A percentile compares a stretch with the other conserved stretches of the same genome.
Evolutionary conservation across 1,284 basidiomycete genomes (phyloP).

Genomic region (Cutaneotrichosporon daszewskae): DNA sequence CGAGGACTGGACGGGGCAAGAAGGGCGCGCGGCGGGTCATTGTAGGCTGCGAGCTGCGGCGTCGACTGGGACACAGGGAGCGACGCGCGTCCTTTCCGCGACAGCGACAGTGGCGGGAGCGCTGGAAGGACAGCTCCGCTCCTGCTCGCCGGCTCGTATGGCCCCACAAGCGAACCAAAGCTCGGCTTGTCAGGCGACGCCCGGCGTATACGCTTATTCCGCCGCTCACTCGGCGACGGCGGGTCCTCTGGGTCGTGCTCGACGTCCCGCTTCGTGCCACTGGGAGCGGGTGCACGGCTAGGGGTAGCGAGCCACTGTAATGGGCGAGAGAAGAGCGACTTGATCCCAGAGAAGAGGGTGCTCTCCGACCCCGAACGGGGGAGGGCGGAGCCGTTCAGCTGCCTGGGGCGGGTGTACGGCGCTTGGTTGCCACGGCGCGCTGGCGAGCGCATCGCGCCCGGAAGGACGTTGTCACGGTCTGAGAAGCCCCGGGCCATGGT

Average conservation of each 20-base stretch:
- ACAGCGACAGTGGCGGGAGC: constrained; percentile 23
- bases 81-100: constrained; percentile 4
- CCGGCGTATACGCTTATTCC: constrained; percentile 22
- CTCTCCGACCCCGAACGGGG: constrained; percentile 24
- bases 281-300: background rate
- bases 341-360: constrained; percentile 26
- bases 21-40: constrained; percentile 31
- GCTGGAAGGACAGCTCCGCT: constrained; percentile 26
- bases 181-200: constrained; percentile 11
- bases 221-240: constrained; percentile 23
- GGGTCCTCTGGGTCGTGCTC: constrained; percentile 31
- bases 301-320: constrained; percentile 35
- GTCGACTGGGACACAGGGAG: constrained; percentile 4
- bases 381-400: background rate
- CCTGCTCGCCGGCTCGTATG: constrained; percentile 7
- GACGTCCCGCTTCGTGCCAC: constrained; percentile 20
- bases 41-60: too few species aligned
- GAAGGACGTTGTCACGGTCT: background rate
- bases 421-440: background rate
- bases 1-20: constrained; percentile 22
- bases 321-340: constrained; percentile 32
- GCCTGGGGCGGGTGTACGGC: constrained; percentile 8
- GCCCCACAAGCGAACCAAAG: background rate
- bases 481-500: constrained; percentile 3
- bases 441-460: constrained; percentile 8